phyloP scores from a whole-genome alignment of 192 early-diverging fungal genomes.

The Rhizoclosmatium globosum region DNA sequence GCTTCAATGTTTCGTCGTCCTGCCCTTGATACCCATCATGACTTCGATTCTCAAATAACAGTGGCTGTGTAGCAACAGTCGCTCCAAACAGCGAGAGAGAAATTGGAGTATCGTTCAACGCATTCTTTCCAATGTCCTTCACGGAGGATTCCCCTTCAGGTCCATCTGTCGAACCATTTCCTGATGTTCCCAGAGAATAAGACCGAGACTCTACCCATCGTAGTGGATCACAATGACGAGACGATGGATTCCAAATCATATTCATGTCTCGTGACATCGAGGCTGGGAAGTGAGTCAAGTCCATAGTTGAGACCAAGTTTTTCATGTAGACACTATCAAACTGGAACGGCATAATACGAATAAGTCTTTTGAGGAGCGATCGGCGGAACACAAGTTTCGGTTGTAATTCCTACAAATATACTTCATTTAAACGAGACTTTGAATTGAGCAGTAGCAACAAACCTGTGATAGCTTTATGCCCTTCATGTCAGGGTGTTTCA shows the following conservation, averaged over 20 bases:
- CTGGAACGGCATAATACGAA: conserved; percentile 25
- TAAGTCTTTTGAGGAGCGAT: conserved; percentile 7
- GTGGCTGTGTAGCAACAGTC: not conserved
- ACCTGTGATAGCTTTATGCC: conserved; percentile 25
- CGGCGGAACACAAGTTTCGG: conserved; percentile 8
- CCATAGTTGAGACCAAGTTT: conserved; percentile 14
- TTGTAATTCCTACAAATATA: conserved; percentile 4
- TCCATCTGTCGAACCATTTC: not conserved
- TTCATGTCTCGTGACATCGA: not conserved
- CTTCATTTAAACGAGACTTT: no score
- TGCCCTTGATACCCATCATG: not conserved
- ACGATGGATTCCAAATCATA: conserved; percentile 6
- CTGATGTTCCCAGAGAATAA: not conserved
- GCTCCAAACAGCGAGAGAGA: conserved; percentile 27
- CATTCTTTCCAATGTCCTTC: conserved; percentile 2
- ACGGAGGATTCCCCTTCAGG: conserved; percentile 24
- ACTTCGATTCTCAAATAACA: not conserved
- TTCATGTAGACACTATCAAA: conserved; percentile 28
- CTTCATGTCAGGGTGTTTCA: conserved; percentile 14
- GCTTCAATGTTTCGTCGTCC: not conserved
- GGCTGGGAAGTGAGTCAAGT: conserved; percentile 16
- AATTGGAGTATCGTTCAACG: conserved; percentile 19
- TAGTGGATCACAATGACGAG: conserved; percentile 14
- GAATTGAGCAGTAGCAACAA: not conserved
- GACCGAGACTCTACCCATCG: conserved; percentile 12